Evolutionary conservation across 805 yeast genomes (phyloP).

Genomic region (Dipodascus geniculatus): DNA sequence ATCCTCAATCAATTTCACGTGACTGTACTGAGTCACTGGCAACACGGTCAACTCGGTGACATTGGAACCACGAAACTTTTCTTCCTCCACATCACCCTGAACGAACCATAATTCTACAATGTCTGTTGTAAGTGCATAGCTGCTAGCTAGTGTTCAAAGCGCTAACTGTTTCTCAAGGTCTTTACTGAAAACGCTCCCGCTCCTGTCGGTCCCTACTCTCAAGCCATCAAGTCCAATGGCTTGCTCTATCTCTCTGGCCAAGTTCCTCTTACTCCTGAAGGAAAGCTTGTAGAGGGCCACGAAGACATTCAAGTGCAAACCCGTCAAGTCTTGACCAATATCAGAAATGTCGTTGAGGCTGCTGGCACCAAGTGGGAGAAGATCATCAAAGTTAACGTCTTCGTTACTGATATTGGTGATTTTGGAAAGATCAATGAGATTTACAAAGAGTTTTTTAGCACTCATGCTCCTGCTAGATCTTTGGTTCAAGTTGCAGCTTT

Average conservation of each 20-base stretch:
- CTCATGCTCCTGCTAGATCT: constrained; percentile 75
- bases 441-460: constrained; percentile 39
- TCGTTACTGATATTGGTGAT: constrained; percentile 80
- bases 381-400: constrained; percentile 79
- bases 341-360: constrained; percentile 59
- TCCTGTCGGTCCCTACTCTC: constrained; percentile 94
- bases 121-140: neutral
- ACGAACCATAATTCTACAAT: neutral
- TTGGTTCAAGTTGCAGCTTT: constrained; percentile 91
- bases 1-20: neutral
- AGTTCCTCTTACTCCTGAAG: constrained; percentile 75
- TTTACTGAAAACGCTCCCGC: constrained; percentile 72
- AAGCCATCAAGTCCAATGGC: constrained; percentile 81
- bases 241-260: constrained; percentile 91
- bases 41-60: no score
- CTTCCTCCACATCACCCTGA: neutral
- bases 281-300: constrained; percentile 69
- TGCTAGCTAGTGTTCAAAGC: neutral
- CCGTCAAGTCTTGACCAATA: constrained; percentile 30
- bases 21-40: neutral
- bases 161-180: constrained; percentile 16
- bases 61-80: no score
- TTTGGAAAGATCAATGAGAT: constrained; percentile 80
- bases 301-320: constrained; percentile 42
- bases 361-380: constrained; percentile 75